Evolutionary conservation across 2,329 filamentous ascomycete species (phyloP).

Genomic region (Fusarium torreyae): DNA sequence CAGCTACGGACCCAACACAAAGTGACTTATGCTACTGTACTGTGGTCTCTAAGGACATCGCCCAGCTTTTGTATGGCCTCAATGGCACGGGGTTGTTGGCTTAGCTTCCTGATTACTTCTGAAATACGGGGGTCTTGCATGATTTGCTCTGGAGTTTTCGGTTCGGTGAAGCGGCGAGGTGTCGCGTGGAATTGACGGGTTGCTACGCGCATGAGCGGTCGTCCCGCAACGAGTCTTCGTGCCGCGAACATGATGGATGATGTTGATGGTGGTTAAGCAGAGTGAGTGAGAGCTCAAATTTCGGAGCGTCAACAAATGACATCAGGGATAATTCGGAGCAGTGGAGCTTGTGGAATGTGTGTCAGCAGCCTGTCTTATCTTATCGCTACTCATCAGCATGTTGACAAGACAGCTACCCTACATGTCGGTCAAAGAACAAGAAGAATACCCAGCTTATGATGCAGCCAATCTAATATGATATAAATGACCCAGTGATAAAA

Average conservation of each 20-base stretch:
- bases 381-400: background rate
- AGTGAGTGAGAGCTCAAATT: conserved; percentile 25
- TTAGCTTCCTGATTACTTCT: conserved; percentile 43
- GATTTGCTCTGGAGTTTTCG: conserved; percentile 12
- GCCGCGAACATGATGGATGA: conserved; percentile 36
- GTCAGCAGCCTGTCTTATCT: conserved; percentile 15
- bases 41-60: conserved; percentile 38
- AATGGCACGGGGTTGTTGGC: conserved; percentile 42
- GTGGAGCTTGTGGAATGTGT: background rate
- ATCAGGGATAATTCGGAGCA: conserved; percentile 9
- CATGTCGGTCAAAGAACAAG: background rate
- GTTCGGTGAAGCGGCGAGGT: conserved; percentile 20
- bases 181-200: conserved; percentile 36
- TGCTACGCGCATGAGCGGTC: conserved; percentile 26
- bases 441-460: background rate
- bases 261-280: background rate
- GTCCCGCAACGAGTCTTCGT: conserved; percentile 21
- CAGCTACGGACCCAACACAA: background rate
- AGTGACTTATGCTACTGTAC: background rate
- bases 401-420: background rate
- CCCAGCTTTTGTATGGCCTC: conserved; percentile 40
- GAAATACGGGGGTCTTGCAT: conserved; percentile 43
- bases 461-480: too few relatives aligned
- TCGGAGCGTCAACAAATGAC: conserved; percentile 22
- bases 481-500: too few relatives aligned